Evolutionary conservation across 345 rosid genomes (phyloP), one percentile per base, ranked within the genome.

Genomic region (Acer yangbiense): DNA sequence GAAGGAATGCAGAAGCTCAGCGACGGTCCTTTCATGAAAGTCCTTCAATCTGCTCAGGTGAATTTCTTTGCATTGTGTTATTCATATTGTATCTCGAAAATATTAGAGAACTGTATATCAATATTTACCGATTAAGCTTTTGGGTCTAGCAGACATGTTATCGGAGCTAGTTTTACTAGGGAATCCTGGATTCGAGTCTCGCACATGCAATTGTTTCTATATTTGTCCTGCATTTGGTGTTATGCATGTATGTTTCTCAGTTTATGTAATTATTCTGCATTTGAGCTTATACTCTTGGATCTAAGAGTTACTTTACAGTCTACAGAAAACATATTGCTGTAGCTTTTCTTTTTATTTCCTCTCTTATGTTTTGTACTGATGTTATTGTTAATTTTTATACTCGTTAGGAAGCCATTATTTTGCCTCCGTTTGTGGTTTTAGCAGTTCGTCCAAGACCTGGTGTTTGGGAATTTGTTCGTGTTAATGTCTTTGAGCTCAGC

Each of bases 21-120:
- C 7, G 65, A 83, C 20, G 77, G 86, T 55, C 82, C 90, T 20
- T 88, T 88, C 76, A 72, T 76, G 77, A 77, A 84, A 75, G 85
- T 87, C 68, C 78, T 87, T 39, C 83, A 85, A 20, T 87, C 88
- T 73, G 84, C 87, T 5, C 83, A 84, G 87, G 91, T 88, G 23
- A 60, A 14, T 57, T 57, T 57, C 50, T 46, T 46, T 1, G 6
- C 46, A 43, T 7, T 43, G 46, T 43, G 46, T 43, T 43, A 43
- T 43, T 7, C 9, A 43, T 43, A 43, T 43, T 8, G 46, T 9
- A 7, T 43, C 8, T 43, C 1, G 10, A 43, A 41, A 43, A 43
- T 43, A 43, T 43, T 43, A 43, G 46, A 43, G 10, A 43, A 43
- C 6, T 43, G 11, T 43, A 8, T 43, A 43, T 43, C 10, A 43